Percentiles rank a stretch among this genome's conserved stretches.
Evolutionary conservation across 192 early-diverging fungal species (phyloP).

Genomic region (Entomortierella chlamydospora): DNA sequence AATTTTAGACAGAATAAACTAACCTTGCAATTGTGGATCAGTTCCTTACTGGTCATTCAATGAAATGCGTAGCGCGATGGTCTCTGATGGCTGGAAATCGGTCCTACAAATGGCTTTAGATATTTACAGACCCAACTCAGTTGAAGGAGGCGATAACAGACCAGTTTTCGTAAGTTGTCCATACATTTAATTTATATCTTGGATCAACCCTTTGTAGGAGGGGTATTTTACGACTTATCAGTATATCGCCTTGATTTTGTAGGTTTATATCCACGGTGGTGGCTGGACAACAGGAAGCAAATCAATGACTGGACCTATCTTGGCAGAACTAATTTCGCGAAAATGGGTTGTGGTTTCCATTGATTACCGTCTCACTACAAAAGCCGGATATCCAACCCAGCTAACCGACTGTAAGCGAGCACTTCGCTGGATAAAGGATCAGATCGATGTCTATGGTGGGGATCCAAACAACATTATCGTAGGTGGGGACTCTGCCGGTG

Average conservation of each 20-base stretch:
- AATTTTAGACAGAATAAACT: too few species aligned
- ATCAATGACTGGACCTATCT: conserved; percentile 52
- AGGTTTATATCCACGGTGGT: conserved; percentile 76
- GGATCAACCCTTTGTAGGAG: too few species aligned
- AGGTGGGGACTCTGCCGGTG: conserved; percentile 62
- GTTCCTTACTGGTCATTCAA: conserved; percentile 35
- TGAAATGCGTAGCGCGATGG: conserved; percentile 19
- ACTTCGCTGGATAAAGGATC: conserved; percentile 73
- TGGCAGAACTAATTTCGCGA: conserved; percentile 36
- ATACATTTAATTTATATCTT: too few species aligned
- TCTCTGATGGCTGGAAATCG: conserved; percentile 44
- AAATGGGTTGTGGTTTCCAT: conserved; percentile 71
- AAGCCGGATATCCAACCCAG: conserved; percentile 64
- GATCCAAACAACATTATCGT: conserved; percentile 71
- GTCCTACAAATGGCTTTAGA: conserved; percentile 48
- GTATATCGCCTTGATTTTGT: too few species aligned
- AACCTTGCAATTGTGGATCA: too few species aligned
- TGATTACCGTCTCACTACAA: conserved; percentile 65
- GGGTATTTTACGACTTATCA: too few species aligned
- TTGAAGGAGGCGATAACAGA: conserved; percentile 27
- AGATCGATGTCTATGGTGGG: conserved; percentile 70
- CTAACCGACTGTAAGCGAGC: conserved; percentile 76
- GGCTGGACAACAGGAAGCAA: conserved; percentile 70
- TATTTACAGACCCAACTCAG: conserved; percentile 36
- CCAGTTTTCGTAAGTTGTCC: conserved; percentile 48